Evolutionary conservation across 2,329 filamentous ascomycete genomes (phyloP).

Genomic region (Amauroascus verrucosus): DNA sequence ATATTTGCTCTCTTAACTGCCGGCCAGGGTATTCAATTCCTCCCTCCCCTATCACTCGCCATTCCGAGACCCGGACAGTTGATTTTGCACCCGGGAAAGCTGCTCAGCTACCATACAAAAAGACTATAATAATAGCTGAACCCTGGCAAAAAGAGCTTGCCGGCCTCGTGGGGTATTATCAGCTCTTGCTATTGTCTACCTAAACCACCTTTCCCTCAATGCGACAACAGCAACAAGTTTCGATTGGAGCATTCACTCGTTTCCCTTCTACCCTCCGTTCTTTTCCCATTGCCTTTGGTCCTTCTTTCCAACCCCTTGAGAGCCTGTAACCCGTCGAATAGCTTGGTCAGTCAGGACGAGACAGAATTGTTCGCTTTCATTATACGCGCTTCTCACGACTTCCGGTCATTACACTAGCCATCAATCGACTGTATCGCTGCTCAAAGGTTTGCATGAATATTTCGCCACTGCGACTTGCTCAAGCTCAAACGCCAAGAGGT

Average conservation of each 20-base stretch:
- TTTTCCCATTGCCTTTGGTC: background rate
- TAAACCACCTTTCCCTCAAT: background rate
- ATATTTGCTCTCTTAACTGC: constrained; percentile 18
- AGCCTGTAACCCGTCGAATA: background rate
- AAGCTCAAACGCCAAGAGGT: constrained; percentile 9
- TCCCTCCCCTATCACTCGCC: constrained; percentile 10
- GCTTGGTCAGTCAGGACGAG: background rate
- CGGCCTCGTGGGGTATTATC: constrained; percentile 21
- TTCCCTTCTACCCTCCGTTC: background rate
- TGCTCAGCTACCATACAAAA: background rate
- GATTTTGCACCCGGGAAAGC: background rate
- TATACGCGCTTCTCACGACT: background rate
- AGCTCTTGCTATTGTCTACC: constrained; percentile 10
- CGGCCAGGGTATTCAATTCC: constrained; percentile 10
- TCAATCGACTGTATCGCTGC: background rate
- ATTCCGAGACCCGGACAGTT: background rate
- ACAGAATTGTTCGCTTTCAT: background rate
- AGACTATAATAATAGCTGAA: background rate
- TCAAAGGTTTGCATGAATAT: background rate
- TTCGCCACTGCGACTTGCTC: background rate
- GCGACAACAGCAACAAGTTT: constrained; percentile 2
- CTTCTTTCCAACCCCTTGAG: background rate
- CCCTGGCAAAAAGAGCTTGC: constrained; percentile 20
- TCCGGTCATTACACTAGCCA: background rate
- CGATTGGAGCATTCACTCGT: constrained; percentile 1